phyloP scores from a whole-genome alignment of 108 stramenopile genomes.

The Stephanodiscus minutulus region DNA sequence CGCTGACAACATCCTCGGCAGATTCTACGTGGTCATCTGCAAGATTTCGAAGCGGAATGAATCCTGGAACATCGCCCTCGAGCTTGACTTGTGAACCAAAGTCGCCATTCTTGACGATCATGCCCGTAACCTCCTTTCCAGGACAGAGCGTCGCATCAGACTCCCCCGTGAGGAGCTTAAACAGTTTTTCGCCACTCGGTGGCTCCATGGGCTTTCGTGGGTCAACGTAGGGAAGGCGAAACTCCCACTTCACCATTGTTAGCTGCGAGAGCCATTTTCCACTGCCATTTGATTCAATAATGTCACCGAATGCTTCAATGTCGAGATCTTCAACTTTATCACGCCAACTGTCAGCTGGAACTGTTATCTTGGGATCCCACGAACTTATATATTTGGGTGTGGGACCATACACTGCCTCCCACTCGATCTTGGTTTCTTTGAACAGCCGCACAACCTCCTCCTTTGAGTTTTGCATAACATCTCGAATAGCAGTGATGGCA shows the following conservation, averaged over 20 bases:
- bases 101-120: constrained; percentile 76
- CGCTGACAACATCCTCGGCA: constrained; percentile 79
- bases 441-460: constrained; percentile 76
- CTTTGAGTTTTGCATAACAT: constrained; percentile 83
- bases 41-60: constrained; percentile 81
- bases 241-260: constrained; percentile 92
- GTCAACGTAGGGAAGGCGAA: constrained; percentile 84
- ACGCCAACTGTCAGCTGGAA: constrained; percentile 76
- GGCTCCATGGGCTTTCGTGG: constrained; percentile 85
- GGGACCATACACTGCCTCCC: constrained; percentile 75
- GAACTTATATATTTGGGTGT: constrained; percentile 73
- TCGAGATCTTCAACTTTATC: constrained; percentile 90
- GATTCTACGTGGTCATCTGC: constrained; percentile 87
- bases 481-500: constrained; percentile 72
- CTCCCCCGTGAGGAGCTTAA: constrained; percentile 88
- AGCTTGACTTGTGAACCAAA: constrained; percentile 89
- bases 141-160: constrained; percentile 81
- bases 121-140: constrained; percentile 88
- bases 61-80: constrained; percentile 87
- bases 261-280: constrained; percentile 84
- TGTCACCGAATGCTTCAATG: constrained; percentile 81
- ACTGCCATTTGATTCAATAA: constrained; percentile 69
- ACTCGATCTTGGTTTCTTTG: constrained; percentile 77
- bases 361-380: constrained; percentile 79
- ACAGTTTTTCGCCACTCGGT: constrained; percentile 71